A percentile compares a stretch with the other conserved stretches of the same genome.
Evolutionary conservation across 805 yeast species (phyloP).

Genomic region (Pichia nanzhaoensis): DNA sequence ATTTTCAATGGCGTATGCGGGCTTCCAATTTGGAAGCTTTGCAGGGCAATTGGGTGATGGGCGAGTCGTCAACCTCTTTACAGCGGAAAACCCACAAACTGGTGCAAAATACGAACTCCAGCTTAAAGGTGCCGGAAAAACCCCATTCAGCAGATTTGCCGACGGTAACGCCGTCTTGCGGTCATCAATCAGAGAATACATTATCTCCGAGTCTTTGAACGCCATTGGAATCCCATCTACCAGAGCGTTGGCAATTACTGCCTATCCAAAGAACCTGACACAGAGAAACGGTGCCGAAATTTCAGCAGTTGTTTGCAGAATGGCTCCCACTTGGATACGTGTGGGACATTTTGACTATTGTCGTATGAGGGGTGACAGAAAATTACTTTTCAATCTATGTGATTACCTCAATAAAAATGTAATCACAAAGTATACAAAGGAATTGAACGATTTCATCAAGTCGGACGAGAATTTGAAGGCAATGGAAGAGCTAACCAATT

Average conservation of each 20-base stretch:
- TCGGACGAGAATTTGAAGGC: slow-evolving; percentile 23
- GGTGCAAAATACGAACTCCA: slow-evolving; percentile 56
- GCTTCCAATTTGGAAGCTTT: slow-evolving; percentile 92
- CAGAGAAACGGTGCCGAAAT: slow-evolving; percentile 64
- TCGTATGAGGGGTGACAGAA: slow-evolving; percentile 63
- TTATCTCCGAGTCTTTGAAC: slow-evolving; percentile 74
- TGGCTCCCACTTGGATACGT: slow-evolving; percentile 82
- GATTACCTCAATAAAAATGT: slow-evolving; percentile 69
- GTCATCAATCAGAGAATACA: slow-evolving; percentile 81
- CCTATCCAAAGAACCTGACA: slow-evolving; percentile 71
- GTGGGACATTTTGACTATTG: slow-evolving; percentile 84
- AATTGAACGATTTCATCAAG: slow-evolving; percentile 21
- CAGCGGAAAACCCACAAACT: slow-evolving; percentile 40
- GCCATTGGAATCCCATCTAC: slow-evolving; percentile 84
- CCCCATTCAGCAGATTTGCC: slow-evolving; percentile 91
- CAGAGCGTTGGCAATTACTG: slow-evolving; percentile 68
- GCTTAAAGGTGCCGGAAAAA: slow-evolving; percentile 85
- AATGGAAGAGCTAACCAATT: slow-evolving; percentile 41
- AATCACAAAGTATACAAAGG: slow-evolving; percentile 33
- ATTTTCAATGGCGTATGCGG: slow-evolving; percentile 89
- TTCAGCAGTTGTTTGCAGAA: slow-evolving; percentile 79
- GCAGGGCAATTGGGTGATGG: slow-evolving; percentile 99
- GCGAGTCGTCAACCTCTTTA: slow-evolving; percentile 77
- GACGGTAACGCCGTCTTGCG: slow-evolving; percentile 93
- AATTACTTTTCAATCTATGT: slow-evolving; percentile 54